phyloP scores from a whole-genome alignment of 1,284 basidiomycete species.

The Malassezia sympodialis region DNA sequence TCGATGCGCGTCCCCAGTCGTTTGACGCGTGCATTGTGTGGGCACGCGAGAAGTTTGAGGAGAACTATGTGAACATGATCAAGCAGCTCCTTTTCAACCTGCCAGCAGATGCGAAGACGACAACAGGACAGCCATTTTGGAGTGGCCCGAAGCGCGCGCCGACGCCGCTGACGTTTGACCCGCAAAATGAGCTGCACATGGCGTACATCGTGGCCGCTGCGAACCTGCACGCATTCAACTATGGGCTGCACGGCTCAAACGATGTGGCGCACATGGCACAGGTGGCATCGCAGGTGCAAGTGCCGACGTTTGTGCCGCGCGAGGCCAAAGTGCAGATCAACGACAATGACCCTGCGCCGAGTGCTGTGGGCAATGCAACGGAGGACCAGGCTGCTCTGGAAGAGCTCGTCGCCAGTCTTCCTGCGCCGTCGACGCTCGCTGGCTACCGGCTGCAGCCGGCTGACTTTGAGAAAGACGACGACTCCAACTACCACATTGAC shows the following conservation, averaged over 20 bases:
- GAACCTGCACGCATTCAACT: constrained; percentile 96
- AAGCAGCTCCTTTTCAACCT: constrained; percentile 84
- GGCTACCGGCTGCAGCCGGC: constrained; percentile 89
- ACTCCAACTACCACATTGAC: constrained; percentile 95
- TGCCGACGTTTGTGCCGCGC: constrained; percentile 87
- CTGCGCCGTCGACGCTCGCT: constrained; percentile 58
- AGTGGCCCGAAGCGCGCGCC: constrained; percentile 90
- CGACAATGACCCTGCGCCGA: constrained; percentile 75
- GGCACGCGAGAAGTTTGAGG: constrained; percentile 92
- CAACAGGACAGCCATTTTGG: constrained; percentile 69
- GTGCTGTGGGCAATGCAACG: constrained; percentile 8
- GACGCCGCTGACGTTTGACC: constrained; percentile 74
- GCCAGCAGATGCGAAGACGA: constrained; percentile 81
- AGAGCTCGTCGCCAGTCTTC: constrained; percentile 38
- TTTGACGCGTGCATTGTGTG: constrained; percentile 96
- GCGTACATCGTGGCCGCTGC: constrained; percentile 85
- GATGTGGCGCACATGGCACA: constrained; percentile 73
- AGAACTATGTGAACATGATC: constrained; percentile 87
- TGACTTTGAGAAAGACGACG: constrained; percentile 99
- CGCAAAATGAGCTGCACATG: constrained; percentile 66
- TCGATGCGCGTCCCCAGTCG: constrained; percentile 80
- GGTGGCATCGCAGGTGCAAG: constrained; percentile 69
- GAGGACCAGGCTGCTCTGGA: constrained; percentile 28
- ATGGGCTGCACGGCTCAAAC: constrained; percentile 81
- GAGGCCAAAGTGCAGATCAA: constrained; percentile 87